Conservation (phyloP, 805 yeast species). For the Saturnispora ahearnii region DNA sequence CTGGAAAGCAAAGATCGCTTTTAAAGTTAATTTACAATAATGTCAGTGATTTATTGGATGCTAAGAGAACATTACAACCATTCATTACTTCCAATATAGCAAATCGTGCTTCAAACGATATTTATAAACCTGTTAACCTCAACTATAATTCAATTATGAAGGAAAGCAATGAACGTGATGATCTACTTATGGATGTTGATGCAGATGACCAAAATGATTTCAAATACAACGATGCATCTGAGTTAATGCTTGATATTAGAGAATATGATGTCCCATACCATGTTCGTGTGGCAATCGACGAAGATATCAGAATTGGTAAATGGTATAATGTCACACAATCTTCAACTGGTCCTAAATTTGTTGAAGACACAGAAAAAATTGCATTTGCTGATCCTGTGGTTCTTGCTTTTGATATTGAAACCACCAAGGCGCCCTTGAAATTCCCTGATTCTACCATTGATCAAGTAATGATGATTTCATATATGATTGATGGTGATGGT, state of each 20-base stretch:
- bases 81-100: constrained; percentile 59
- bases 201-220: constrained; percentile 13
- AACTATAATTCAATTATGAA: constrained; percentile 27
- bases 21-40: constrained; percentile 68
- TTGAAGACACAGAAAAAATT: constrained; percentile 61
- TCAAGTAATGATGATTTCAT: constrained; percentile 97
- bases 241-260: constrained; percentile 66
- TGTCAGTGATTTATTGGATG: constrained; percentile 62
- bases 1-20: constrained; percentile 60
- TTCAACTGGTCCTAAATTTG: constrained; percentile 44
- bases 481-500: constrained; percentile 98
- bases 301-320: constrained; percentile 80
- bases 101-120: constrained; percentile 53
- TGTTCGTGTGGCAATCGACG: constrained; percentile 91
- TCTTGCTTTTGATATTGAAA: constrained; percentile 94
- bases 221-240: constrained; percentile 43
- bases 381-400: constrained; percentile 98
- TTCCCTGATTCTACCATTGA: constrained; percentile 90
- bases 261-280: constrained; percentile 97
- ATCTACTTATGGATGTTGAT: constrained; percentile 21
- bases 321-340: constrained; percentile 80
- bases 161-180: constrained; percentile 23
- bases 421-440: constrained; percentile 91
- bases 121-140: constrained; percentile 50
- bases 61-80: constrained; percentile 62